phyloP scores from a whole-genome alignment of 345 rosid species.

The Rubroshorea leprosula region DNA sequence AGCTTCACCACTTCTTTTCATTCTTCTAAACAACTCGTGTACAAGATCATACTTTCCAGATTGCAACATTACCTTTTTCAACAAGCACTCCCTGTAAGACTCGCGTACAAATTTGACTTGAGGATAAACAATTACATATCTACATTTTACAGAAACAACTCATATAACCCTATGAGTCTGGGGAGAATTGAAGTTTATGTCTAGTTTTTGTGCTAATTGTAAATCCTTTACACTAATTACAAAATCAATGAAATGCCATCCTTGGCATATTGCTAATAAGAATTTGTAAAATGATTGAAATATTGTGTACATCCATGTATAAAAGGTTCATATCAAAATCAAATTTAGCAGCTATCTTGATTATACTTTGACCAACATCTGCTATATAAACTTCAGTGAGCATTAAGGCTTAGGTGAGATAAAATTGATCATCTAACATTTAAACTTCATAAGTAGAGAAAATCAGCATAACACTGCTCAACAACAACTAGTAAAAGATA shows the following conservation, averaged over 20 bases:
- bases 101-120: slow-evolving; percentile 25
- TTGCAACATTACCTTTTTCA: slow-evolving; percentile 87
- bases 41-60: slow-evolving; percentile 83
- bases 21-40: slow-evolving; percentile 56
- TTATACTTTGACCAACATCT: slow-evolving; percentile 5
- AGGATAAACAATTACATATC: slow-evolving; percentile 19
- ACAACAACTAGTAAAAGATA: neutral
- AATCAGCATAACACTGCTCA: neutral
- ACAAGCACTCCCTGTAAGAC: slow-evolving; percentile 54
- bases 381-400: neutral
- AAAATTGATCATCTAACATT: neutral
- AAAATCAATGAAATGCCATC: too few relatives aligned
- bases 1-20: slow-evolving; percentile 72
- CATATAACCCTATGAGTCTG: neutral
- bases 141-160: slow-evolving; percentile 10
- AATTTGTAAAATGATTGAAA: neutral
- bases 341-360: neutral
- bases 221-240: too few relatives aligned
- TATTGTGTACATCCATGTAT: neutral
- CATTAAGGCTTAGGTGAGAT: neutral
- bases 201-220: neutral
- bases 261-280: too few relatives aligned
- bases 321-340: neutral
- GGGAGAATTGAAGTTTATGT: neutral
- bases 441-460: neutral